Base-by-base conservation (phyloP, 2,329 filamentous ascomycete species). In the Verticillium zaregamsianum region DNA sequence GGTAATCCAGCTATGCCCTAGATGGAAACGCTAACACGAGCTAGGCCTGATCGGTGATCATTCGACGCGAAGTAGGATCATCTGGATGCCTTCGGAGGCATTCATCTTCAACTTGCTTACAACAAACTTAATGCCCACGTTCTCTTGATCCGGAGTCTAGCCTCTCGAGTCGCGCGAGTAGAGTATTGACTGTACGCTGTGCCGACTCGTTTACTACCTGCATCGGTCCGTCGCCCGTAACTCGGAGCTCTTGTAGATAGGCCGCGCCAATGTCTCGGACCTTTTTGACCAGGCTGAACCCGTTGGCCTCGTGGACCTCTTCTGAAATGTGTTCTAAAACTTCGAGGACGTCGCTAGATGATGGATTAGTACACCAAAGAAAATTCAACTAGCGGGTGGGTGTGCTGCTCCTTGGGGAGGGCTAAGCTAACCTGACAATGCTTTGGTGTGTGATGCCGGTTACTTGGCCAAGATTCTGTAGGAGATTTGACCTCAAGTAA, bases 251-350 rank as follows among this genome's bases (percentile, higher is more conserved):
- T 20, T 73, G 69, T 2, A 76, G 63, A 32, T 76, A 73, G 0
- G 72, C 74, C 3, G 71, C 70, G 3, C 73, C 74, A 60, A 75
- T 72, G 59, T 76, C 75, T 23, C 75, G 66, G 32, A 76, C 69
- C 62, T 76, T 77, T 17, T 72, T 70, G 14, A 75, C 69, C 0
- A 74, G 52, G 49, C 70, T 71, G 20, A 67, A 67, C 0, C 73
- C 72, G 59, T 74, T 74, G 4, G 71, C 70, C 60, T 76, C 71
- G 12, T 75, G 69, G 0, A 73, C 69, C 7, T 71, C 66, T 6
- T 68, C 66, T 17, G 73, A 71, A 8, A 75, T 68, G 31, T 75
- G 73, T 28, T 73, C 69, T 0, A 76, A 55, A 0, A 76, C 71
- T 58, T 76, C 74, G 2, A 77, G 61, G 1, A 77, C 59, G 60